Base-by-base conservation (phyloP, 768 basidiomycete species). In the Clitopilus passeckerianus region DNA sequence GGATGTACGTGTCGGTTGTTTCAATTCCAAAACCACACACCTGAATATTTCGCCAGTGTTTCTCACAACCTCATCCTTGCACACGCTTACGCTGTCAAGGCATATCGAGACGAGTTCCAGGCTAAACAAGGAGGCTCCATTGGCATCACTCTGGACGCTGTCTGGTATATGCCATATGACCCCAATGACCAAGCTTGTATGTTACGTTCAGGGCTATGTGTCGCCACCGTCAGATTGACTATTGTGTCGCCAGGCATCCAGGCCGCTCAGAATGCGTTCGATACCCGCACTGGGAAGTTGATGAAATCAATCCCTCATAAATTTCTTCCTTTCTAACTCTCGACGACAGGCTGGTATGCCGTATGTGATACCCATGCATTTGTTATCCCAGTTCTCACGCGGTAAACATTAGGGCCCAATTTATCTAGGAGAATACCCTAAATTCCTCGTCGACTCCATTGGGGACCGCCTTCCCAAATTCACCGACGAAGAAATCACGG, bases 61-160 rank as follows among this genome's bases (percentile, higher is more conserved):
- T 86, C 78, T 1, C 89, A 90, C 71, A 79, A 78, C 63, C 70
- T 89, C 46, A 85, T 91, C 55, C 76, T 91, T 16, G 76, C 90
- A 0, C 91, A 91, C 62, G 88, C 86, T 5, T 73, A 82, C 61
- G 85, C 86, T 5, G 81, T 81, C 44, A 81, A 89, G 66, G 67
- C 82, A 12, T 91, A 90, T 67, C 81, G 86, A 34, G 77, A 84
- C 9, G 68, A 83, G 35, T 85, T 84, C 76, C 78, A 84, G 69
- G 60, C 74, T 1, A 65, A 60, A 0, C 84, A 89, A 64, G 75
- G 77, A 9, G 90, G 88, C 15, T 67, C 73, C 44, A 87, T 91
- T 63, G 89, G 88, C 1, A 86, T 92, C 66, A 91, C 90, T 0
- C 75, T 91, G 43, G 88, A 90, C 63, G 82, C 83, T 14, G 77